Percentiles rank a stretch among this genome's conserved stretches.
These are phyloP conservation scores for Endocalyx cinctus DNA, from an alignment of 2,329 filamentous ascomycete genomes.

Conservation along the genomic window DNA sequence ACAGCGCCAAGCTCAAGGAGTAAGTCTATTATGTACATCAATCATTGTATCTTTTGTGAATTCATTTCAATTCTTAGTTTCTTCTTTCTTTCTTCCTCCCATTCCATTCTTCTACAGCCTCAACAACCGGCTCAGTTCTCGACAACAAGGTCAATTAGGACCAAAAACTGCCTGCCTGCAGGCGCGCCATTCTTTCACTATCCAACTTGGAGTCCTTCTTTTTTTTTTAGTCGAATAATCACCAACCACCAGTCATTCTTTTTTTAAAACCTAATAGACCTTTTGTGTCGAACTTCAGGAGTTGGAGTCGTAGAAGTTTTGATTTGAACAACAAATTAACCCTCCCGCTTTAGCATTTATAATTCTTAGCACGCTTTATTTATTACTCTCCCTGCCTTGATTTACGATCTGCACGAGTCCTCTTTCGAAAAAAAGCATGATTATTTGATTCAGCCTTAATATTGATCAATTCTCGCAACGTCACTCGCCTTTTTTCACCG, in stretches of 20 bases:
- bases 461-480: background rate
- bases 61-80: conserved; percentile 16
- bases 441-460: conserved; percentile 4
- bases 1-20: no score
- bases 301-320: conserved; percentile 12
- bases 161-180: conserved; percentile 49
- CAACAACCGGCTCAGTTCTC: conserved; percentile 22
- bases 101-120: conserved; percentile 23
- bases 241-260: conserved; percentile 21
- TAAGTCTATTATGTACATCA: no score
- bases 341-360: background rate
- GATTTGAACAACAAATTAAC: conserved; percentile 4
- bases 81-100: conserved; percentile 24
- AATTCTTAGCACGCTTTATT: background rate
- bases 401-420: conserved; percentile 9
- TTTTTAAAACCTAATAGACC: no score
- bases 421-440: conserved; percentile 7
- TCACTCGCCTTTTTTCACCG: no score
- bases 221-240: conserved; percentile 19
- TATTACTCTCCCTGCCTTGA: background rate
- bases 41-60: conserved; percentile 2
- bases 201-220: conserved; percentile 37
- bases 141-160: conserved; percentile 31
- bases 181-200: conserved; percentile 54
- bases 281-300: no score